Evolutionary conservation across 1,139 yeast genomes (phyloP).

Genomic region (Blastobotrys persicus): DNA sequence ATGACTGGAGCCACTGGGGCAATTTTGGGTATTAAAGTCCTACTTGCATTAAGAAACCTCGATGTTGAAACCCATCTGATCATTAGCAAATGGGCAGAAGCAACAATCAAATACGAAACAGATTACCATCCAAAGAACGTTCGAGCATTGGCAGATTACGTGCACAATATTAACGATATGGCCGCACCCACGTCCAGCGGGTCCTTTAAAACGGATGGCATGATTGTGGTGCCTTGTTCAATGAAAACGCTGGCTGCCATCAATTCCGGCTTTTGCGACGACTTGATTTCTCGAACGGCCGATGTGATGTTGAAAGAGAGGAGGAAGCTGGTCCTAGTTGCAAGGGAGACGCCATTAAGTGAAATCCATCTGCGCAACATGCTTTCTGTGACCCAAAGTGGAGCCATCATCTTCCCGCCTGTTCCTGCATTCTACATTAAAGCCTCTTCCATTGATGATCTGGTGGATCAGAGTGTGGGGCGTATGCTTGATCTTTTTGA

Average conservation of each 20-base stretch:
- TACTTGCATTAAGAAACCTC: not conserved
- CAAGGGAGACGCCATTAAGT: conserved; percentile 7
- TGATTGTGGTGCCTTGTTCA: conserved; percentile 6
- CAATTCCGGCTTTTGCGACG: conserved; percentile 6
- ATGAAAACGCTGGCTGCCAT: conserved; percentile 6
- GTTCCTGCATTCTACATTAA: conserved; percentile 4
- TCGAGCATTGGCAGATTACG: conserved; percentile 1
- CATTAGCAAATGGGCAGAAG: conserved; percentile 8
- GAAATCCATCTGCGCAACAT: conserved; percentile 5
- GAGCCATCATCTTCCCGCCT: conserved; percentile 8
- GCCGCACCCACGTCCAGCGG: conserved; percentile 7
- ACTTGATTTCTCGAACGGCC: conserved; percentile 7
- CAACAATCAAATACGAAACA: conserved; percentile 8
- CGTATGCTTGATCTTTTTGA: conserved; percentile 4
- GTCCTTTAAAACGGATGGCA: conserved; percentile 8
- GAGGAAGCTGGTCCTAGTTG: conserved; percentile 7
- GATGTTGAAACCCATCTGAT: conserved; percentile 7
- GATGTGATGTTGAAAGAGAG: conserved; percentile 8
- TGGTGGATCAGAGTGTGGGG: conserved; percentile 6
- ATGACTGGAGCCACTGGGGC: conserved; percentile 8
- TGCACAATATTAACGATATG: conserved; percentile 3
- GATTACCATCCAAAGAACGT: not conserved
- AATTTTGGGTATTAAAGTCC: not conserved
- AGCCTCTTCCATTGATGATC: conserved; percentile 1
- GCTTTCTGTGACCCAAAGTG: conserved; percentile 5